These are phyloP conservation scores for Sergeia podlipaevii DNA, from an alignment of 208 protist genomes.

Conservation along the genomic window DNA sequence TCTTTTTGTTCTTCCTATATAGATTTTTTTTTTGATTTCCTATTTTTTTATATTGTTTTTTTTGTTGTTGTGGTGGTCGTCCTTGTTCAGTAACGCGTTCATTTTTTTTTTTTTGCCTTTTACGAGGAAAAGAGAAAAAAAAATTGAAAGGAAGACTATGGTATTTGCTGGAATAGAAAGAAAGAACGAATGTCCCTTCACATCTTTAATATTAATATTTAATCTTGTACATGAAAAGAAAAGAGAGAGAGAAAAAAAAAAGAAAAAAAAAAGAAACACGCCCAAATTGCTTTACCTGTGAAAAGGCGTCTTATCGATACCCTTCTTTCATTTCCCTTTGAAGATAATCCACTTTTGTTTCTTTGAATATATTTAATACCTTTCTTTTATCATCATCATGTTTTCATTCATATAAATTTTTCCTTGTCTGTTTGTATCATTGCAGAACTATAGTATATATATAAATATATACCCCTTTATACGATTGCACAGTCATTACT, in stretches of 20 bases:
- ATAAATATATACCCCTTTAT: slow-evolving; percentile 3
- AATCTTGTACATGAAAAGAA: not conserved
- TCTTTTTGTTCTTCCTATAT: slow-evolving; percentile 5
- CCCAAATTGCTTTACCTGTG: too few species aligned
- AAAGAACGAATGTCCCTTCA: not conserved
- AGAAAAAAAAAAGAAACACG: not conserved
- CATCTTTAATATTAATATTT: not conserved
- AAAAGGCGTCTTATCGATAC: too few species aligned
- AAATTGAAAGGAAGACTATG: not conserved
- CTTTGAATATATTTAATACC: too few species aligned
- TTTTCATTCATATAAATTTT: not conserved
- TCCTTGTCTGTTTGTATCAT: too few species aligned
- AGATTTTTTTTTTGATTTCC: slow-evolving; percentile 13
- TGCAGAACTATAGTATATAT: too few species aligned
- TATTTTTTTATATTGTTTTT: not conserved
- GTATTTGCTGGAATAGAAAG: not conserved
- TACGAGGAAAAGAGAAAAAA: slow-evolving; percentile 1
- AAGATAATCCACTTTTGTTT: too few species aligned
- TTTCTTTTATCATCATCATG: not conserved
- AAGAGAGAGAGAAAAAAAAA: not conserved
- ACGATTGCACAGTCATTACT: not conserved
- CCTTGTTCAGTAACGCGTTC: not conserved
- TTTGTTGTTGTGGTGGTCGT: slow-evolving; percentile 9
- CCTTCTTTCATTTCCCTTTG: too few species aligned
- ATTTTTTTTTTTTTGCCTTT: slow-evolving; percentile 3